Evolutionary conservation across 495 filamentous ascomycete genomes (phyloP).

Genomic region (Tuber borchii): DNA sequence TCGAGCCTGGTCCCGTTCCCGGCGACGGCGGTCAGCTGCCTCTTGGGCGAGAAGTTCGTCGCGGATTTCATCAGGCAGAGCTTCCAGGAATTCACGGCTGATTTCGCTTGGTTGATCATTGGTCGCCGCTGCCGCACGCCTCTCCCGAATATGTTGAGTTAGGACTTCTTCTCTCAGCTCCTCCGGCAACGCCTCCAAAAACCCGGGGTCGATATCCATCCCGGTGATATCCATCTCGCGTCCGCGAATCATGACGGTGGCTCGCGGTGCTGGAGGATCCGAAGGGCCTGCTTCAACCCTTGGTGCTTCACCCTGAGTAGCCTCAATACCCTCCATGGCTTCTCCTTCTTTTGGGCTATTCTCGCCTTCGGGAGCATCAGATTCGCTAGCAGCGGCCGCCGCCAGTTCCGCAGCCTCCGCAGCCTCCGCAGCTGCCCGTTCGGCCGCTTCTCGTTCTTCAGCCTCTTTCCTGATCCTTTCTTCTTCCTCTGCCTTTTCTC

Average conservation of each 20-base stretch:
- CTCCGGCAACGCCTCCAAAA: constrained; percentile 87
- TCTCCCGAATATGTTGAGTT: constrained; percentile 72
- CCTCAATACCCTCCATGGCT: constrained; percentile 84
- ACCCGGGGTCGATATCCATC: constrained; percentile 88
- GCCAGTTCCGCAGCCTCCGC: constrained; percentile 33
- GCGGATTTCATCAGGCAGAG: constrained; percentile 81
- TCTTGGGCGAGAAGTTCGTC: constrained; percentile 86
- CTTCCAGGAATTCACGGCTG: constrained; percentile 88
- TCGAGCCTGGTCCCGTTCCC: constrained; percentile 72
- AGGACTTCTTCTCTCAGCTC: constrained; percentile 94
- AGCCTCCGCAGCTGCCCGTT: constrained; percentile 44
- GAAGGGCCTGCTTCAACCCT: constrained; percentile 47
- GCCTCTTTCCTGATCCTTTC: constrained; percentile 56
- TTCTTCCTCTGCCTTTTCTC: constrained; percentile 56
- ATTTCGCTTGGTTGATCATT: constrained; percentile 82
- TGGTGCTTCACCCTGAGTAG: constrained; percentile 46
- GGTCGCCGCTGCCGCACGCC: constrained; percentile 62
- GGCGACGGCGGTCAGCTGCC: constrained; percentile 76
- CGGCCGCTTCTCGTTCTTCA: constrained; percentile 53
- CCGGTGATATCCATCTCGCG: constrained; percentile 83
- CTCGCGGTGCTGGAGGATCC: constrained; percentile 52
- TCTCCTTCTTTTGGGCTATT: constrained; percentile 45
- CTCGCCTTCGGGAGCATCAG: constrained; percentile 46
- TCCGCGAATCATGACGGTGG: constrained; percentile 74
- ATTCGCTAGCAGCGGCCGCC: constrained; percentile 48